Conservation (phyloP, 2,329 filamentous ascomycete genomes). For the Neoscytalidium dimidiatum region DNA sequence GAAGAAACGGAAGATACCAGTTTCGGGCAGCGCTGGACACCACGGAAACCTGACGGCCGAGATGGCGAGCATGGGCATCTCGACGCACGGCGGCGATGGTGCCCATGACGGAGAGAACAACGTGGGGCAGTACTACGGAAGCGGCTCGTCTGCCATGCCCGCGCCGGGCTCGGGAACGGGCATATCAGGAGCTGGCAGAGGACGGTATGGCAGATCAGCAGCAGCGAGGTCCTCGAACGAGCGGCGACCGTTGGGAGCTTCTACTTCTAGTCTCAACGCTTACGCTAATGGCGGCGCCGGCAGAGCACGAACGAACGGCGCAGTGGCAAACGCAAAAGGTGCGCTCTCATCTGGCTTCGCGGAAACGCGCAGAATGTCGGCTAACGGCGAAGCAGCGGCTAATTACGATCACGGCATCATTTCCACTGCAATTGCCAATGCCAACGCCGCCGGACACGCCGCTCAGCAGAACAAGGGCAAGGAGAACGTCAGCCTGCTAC, state of each 20-base stretch:
- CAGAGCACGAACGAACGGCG: constrained; percentile 22
- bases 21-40: constrained; percentile 71
- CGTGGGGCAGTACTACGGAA: constrained; percentile 57
- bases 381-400: constrained; percentile 39
- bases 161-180: constrained; percentile 58
- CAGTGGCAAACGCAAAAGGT: constrained; percentile 23
- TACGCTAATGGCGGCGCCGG: constrained; percentile 44
- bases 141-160: constrained; percentile 55
- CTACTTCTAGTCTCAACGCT: constrained; percentile 45
- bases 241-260: constrained; percentile 45
- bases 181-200: constrained; percentile 82
- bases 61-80: constrained; percentile 64
- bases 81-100: constrained; percentile 47
- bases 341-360: constrained; percentile 19
- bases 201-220: constrained; percentile 70
- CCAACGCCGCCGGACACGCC: constrained; percentile 59
- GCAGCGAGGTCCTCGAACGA: constrained; percentile 43
- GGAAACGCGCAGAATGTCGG: constrained; percentile 31
- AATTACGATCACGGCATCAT: constrained; percentile 71
- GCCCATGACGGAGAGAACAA: constrained; percentile 47
- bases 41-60: constrained; percentile 61
- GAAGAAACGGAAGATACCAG: constrained; percentile 97
- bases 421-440: constrained; percentile 86
- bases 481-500: constrained; percentile 77
- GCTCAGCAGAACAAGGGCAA: constrained; percentile 60